phyloP scores from a whole-genome alignment of 164 flowering plant genomes.

The grape (Vitis vinifera) region ASM3070453v1 NC_081817.1:28179001-28179500 shows the following conservation, averaged over 20 bases:
- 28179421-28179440: neutral
- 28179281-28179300: neutral
- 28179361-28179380: neutral
- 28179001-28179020: constrained; percentile 99
- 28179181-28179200: constrained; percentile 75
- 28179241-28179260: neutral
- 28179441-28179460: too few species aligned
- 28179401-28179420: neutral
- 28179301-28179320: neutral
- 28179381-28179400: neutral
- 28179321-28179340: neutral
- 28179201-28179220: constrained; percentile 85
- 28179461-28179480: neutral
- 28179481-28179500: neutral
- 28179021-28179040: constrained; percentile 92
- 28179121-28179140: constrained; percentile 56
- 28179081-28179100: constrained; percentile 54
- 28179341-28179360: neutral
- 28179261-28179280: neutral
- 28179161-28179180: constrained; percentile 63
- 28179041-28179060: constrained; percentile 91
- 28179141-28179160: constrained; percentile 58
- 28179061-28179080: constrained; percentile 78
- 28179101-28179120: constrained; percentile 71
- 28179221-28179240: constrained; percentile 92